These are phyloP conservation scores for Isabelozyma gotoi DNA, from an alignment of 805 yeast species.

Conservation along the genomic window DNA sequence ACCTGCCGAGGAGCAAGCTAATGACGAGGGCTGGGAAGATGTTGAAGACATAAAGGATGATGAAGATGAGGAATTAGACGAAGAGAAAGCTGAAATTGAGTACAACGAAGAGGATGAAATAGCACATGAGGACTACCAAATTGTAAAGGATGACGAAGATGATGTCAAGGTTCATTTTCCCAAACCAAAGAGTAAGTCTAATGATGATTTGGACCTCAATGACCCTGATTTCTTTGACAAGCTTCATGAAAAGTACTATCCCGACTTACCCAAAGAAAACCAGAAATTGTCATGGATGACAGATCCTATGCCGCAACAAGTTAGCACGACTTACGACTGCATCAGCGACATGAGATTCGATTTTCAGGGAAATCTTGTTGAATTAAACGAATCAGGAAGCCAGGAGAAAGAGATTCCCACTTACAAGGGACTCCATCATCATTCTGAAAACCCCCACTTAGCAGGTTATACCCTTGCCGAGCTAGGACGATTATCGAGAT, in stretches of 20 bases:
- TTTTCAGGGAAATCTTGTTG: slow-evolving; percentile 75
- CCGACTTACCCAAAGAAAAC: slow-evolving; percentile 83
- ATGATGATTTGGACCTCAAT: slow-evolving; percentile 54
- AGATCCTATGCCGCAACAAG: slow-evolving; percentile 49
- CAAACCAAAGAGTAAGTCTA: slow-evolving; percentile 40
- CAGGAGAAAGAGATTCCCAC: slow-evolving; percentile 42
- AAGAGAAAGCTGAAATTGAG: slow-evolving; percentile 10
- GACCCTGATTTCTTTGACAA: slow-evolving; percentile 80
- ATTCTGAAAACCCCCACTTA: slow-evolving; percentile 79
- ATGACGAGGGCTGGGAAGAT: slow-evolving; percentile 49
- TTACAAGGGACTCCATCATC: slow-evolving; percentile 82
- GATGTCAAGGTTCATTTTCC: slow-evolving; percentile 64
- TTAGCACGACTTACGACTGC: slow-evolving; percentile 46
- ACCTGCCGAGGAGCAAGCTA: slow-evolving; percentile 17
- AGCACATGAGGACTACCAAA: slow-evolving; percentile 43
- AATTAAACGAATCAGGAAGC: slow-evolving; percentile 29
- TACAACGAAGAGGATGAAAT: slow-evolving; percentile 43
- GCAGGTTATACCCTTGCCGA: slow-evolving; percentile 93
- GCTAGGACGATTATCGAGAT: slow-evolving; percentile 73
- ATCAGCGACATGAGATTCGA: slow-evolving; percentile 81
- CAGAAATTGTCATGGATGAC: slow-evolving; percentile 91
- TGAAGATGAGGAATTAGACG: background rate
- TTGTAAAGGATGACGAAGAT: slow-evolving; percentile 36
- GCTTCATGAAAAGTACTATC: slow-evolving; percentile 81
- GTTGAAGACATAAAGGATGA: slow-evolving; percentile 55